Evolutionary conservation across 257 asterid species (phyloP), one percentile per base, ranked within the genome.

Genomic region (Lithospermum erythrorhizon): DNA sequence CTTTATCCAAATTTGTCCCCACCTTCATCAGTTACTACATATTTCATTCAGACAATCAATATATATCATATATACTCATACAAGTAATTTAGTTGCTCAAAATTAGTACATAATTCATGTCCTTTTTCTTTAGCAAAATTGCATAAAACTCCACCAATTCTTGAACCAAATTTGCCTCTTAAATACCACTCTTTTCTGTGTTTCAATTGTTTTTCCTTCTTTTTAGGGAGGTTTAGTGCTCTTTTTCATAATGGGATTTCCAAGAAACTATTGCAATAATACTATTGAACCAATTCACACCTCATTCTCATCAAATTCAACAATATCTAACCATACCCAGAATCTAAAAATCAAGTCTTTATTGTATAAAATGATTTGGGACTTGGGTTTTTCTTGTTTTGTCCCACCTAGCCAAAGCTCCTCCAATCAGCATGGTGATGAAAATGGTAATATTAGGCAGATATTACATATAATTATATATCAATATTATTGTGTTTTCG

Each of bases 341-440:
- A 85, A 81, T 35, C 67, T 87, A 24, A 87, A 83, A 68, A 55
- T 79, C 83, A 82, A 76, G 70, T 80, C 91, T 66, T 68, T 84
- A 48, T 65, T 82, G 55, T 53, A 78, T 65, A 87, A 71, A 73
- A 83, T 84, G 95, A 67, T 87, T 51, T 83, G 88, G 88, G 82
- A 81, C 70, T 76, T 84, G 0, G 97, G 94, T 45, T 69, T 87
- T 10, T 78, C 79, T 18, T 87, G 97, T 55, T 68, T 90, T 18
- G 70, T 74, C 52, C 85, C 97, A 4, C 67, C 65, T 64, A 71
- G 69, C 59, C 76, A 73, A 53, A 78, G 75, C 69, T 68, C 91
- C 69, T 68, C 91, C 70, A 75, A 71, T 59, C 53, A 65, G 68
- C 61, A 73, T 30, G 32, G 22, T 63, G 70, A 66, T 32, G 68